Conservation (phyloP, 163 green algal species). For the Chloroidium sp. region DNA sequence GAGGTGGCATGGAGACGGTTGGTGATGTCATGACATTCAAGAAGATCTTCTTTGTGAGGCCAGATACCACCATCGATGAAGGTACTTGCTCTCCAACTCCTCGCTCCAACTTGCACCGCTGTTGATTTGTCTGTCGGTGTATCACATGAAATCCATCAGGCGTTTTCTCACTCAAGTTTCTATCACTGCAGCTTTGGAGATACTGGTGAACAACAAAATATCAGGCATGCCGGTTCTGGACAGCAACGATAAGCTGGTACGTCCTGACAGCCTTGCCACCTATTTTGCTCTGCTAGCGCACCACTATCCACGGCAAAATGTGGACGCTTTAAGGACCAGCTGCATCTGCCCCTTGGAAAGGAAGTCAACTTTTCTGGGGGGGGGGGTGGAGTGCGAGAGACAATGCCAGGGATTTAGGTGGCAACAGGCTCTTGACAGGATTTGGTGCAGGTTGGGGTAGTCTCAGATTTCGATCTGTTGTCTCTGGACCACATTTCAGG, state of each 20-base stretch:
- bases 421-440: neutral
- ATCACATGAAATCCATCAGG: too few relatives aligned
- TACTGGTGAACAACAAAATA: slow-evolving; percentile 22
- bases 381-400: neutral
- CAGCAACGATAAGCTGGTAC: slow-evolving; percentile 14
- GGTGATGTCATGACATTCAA: too few relatives aligned
- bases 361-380: neutral
- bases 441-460: slow-evolving; percentile 20
- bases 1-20: too few relatives aligned
- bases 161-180: too few relatives aligned
- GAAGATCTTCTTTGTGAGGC: too few relatives aligned
- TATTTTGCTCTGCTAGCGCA: neutral
- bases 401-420: neutral
- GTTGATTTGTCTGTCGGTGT: too few relatives aligned
- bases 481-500: slow-evolving; percentile 21
- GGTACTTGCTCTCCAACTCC: too few relatives aligned
- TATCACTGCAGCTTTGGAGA: slow-evolving; percentile 18
- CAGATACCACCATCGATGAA: too few relatives aligned
- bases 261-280: neutral
- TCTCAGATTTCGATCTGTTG: slow-evolving; percentile 36
- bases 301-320: neutral
- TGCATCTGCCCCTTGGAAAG: neutral
- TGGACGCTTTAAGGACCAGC: neutral
- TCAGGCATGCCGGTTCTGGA: slow-evolving; percentile 29
- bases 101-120: too few relatives aligned